phyloP scores from a whole-genome alignment of 2,329 filamentous ascomycete species.

The Beauveria medogensis region DNA sequence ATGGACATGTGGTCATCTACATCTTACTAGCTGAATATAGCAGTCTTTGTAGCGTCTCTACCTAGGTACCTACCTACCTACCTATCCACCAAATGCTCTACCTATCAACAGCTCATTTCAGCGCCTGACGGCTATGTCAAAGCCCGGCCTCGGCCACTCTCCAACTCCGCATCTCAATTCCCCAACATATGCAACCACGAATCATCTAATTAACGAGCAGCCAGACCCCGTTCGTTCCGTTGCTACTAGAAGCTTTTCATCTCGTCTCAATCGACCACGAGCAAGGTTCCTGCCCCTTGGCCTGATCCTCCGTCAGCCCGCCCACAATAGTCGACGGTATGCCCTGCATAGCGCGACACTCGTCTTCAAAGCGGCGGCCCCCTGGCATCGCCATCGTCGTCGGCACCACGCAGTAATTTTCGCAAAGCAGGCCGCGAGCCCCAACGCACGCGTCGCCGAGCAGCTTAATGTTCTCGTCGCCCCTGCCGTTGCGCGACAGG shows the following conservation, averaged over 20 bases:
- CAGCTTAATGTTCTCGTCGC: not conserved
- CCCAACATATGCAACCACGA: not conserved
- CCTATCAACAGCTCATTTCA: not conserved
- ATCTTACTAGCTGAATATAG: no score
- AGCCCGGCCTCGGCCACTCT: not conserved
- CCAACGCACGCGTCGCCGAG: not conserved
- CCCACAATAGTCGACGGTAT: conserved; percentile 3
- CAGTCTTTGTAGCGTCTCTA: no score
- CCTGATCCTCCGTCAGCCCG: conserved; percentile 6
- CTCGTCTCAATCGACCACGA: not conserved
- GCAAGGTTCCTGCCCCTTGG: not conserved
- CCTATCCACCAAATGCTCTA: no score
- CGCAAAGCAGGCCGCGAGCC: not conserved
- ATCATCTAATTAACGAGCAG: not conserved
- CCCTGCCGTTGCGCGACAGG: not conserved
- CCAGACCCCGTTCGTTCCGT: not conserved
- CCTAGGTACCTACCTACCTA: no score
- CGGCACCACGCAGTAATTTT: conserved; percentile 1
- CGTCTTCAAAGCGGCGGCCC: not conserved
- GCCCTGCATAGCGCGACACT: not conserved
- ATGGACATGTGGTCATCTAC: no score
- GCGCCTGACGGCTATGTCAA: not conserved
- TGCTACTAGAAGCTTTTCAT: not conserved
- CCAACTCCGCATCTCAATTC: not conserved
- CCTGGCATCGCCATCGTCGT: not conserved